Conservation (phyloP, 352 stramenopile genomes). For the Phytophthora palmivora region DNA sequence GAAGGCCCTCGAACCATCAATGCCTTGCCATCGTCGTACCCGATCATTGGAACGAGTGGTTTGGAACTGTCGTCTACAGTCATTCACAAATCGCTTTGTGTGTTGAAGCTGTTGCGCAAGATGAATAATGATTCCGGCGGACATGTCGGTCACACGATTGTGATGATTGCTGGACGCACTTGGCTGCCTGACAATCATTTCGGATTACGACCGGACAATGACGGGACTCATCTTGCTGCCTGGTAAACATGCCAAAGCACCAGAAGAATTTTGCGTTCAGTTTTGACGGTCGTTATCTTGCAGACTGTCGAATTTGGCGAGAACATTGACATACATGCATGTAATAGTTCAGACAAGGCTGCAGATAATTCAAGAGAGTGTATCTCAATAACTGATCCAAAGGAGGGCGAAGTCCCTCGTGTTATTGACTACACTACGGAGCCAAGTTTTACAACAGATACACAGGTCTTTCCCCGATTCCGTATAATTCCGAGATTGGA, state of each 20-base stretch:
- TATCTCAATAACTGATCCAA: background rate
- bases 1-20: slow-evolving; percentile 9
- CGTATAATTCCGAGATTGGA: no score
- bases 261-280: background rate
- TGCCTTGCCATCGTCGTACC: slow-evolving; percentile 10
- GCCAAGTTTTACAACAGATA: no score
- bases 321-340: no score
- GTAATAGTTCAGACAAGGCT: no score
- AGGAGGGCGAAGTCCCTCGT: no score
- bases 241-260: background rate
- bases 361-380: background rate
- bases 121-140: background rate
- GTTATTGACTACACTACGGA: no score
- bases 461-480: no score
- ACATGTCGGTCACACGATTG: background rate
- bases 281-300: no score
- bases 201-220: background rate
- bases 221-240: slow-evolving; percentile 2
- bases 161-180: slow-evolving; percentile 1
- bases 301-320: no score
- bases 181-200: slow-evolving; percentile 5
- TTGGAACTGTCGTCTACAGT: background rate
- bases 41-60: no score
- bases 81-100: background rate
- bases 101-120: background rate